Evolutionary conservation across 768 basidiomycete species (phyloP), one percentile per base, ranked within the genome.

Genomic region (Mrakia hoshinonis): DNA sequence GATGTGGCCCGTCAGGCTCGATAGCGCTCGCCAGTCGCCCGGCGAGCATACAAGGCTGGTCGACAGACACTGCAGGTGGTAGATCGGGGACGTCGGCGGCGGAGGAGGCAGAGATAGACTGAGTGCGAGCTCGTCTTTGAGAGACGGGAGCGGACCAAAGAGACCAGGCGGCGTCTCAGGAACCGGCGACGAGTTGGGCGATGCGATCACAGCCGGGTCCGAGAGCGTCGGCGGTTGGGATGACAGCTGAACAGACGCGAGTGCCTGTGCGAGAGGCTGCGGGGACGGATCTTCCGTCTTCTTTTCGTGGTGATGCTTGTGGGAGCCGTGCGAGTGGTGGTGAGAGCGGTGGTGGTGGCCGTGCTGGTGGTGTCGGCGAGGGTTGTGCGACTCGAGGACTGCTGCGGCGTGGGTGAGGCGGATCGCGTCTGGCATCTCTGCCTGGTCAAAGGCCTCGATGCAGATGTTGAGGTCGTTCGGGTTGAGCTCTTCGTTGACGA

Each of bases 381-480:
- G 34, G 31, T 39, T 31, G 31, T 61, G 58, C 15, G 63, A 48
- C 7, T 54, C 70, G 46, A 71, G 70, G n/a, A 58, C 52, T 26
- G 54, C 22, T 22, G 18, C 20, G 26, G 70, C 65, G 58, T 71
- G 64, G 20, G n/a, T 47, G 36, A 71, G 58, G 26, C 70, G 52
- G 54, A 24, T 11, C 24, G 48, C 11, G n/a, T 71, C 64, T 24
- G 70, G 70, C 70, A 71, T 71, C 70, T 71, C 70, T 38, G 70
- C 70, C 11, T 55, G 63, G 29, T 71, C 70, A 43, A 71, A 71
- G 7, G 70, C 70, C 80, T 95, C 91, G 73, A 95, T 85, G 78
- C 91, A 93, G 52, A 95, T 85, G 76, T 92, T 88, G 76, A 87
- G 92, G 20, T 89, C 90, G 38, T 74, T 76, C 20, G 85, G 83